Conservation (phyloP, 2,329 filamentous ascomycete species). For the Rutstroemia sydowiana region DNA sequence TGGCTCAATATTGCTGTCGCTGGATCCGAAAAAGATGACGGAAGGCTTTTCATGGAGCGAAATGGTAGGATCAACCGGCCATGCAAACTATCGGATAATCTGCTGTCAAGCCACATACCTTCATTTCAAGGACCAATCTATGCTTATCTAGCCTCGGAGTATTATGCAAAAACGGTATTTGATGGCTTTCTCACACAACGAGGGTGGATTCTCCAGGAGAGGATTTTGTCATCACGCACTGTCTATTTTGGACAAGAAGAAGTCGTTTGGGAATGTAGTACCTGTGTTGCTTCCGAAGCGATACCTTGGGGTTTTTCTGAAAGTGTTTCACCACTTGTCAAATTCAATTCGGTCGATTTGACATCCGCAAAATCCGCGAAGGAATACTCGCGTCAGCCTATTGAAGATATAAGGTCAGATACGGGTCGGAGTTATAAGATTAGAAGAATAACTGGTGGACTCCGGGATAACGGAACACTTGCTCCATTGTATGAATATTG, state of each 20-base stretch:
- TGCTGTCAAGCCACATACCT: background rate
- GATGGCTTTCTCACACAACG: background rate
- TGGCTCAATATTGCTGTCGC: background rate
- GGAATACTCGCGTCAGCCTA: background rate
- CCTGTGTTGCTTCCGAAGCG: background rate
- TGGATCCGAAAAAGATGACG: background rate
- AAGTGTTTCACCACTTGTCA: background rate
- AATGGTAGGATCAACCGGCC: background rate
- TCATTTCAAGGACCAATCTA: background rate
- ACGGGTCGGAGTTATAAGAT: background rate
- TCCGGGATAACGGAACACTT: background rate
- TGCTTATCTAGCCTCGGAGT: background rate
- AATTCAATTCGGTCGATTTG: constrained; percentile 1
- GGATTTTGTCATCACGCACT: background rate
- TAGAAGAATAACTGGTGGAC: background rate
- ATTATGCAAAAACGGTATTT: background rate
- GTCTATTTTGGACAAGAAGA: background rate
- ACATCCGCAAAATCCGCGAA: background rate
- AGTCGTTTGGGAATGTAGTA: background rate
- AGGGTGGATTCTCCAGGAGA: background rate
- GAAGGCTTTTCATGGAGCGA: background rate
- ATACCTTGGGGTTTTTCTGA: background rate
- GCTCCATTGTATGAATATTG: background rate
- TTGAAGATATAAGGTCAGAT: background rate
- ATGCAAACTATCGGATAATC: background rate